Evolutionary conservation across 441 rosid genomes (phyloP).

Genomic region (Erodium chrysanthum): DNA sequence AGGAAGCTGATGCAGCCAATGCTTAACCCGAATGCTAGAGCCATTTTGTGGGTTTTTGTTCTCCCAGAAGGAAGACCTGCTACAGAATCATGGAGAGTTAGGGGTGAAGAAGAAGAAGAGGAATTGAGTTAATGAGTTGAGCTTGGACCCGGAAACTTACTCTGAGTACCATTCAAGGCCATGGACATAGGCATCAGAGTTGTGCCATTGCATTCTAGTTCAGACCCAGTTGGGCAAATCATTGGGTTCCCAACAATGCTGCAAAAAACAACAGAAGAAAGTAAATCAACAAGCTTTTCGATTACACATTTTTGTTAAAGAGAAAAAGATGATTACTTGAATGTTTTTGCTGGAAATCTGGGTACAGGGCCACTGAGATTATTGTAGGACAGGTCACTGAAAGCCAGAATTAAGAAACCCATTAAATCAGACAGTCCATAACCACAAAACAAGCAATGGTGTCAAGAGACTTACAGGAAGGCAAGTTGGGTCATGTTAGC

Average conservation of each 20-base stretch:
- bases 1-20: conserved; percentile 48
- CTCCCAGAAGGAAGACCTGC: conserved; percentile 34
- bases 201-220: conserved; percentile 79
- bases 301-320: background rate
- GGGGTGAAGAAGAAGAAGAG: background rate
- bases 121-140: background rate
- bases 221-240: conserved; percentile 74
- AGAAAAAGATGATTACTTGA: conserved; percentile 46
- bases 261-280: conserved; percentile 18
- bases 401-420: conserved; percentile 8
- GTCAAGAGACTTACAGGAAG: conserved; percentile 62
- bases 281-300: background rate
- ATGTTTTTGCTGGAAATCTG: conserved; percentile 76
- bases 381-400: conserved; percentile 87
- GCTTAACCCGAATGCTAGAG: conserved; percentile 63
- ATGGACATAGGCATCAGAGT: conserved; percentile 84
- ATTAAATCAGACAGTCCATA: background rate
- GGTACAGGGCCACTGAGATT: conserved; percentile 83
- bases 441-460: conserved; percentile 1
- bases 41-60: conserved; percentile 54
- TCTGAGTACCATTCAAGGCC: conserved; percentile 64
- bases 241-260: conserved; percentile 81
- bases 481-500: conserved; percentile 79
- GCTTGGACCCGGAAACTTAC: conserved; percentile 27
- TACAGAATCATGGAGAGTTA: conserved; percentile 18